Base-by-base conservation (phyloP, 306 rosid genomes). In the Notholithocarpus densiflorus region DNA sequence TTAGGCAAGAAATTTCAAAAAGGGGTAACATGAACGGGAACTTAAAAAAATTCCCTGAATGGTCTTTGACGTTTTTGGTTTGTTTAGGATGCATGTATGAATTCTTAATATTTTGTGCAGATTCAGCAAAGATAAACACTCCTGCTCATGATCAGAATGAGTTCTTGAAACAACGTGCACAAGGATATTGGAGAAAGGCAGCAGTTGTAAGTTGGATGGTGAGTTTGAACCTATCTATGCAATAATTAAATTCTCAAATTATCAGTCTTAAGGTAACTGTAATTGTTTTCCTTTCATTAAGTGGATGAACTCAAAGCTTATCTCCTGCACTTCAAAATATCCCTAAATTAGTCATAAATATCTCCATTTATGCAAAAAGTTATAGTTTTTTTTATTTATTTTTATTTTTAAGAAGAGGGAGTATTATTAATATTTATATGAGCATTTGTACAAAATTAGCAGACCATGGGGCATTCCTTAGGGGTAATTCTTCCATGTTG, bases 131-230 rank as follows among this genome's bases (percentile, higher is more conserved):
- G 19, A 4, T 1, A 20, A 48, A 9, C 40, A 48, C 37, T 18
- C 24, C 26, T 66, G 71, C 34, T 24, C 29, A 0, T 6, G 80
- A 78, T 55, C 85, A 78, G 69, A 77, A 15, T 0, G 79, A 84
- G 66, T 84, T 90, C 88, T 75, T 90, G 78, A 45, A 76, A 20
- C 31, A 43, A 56, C 85, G 82, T 21, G 79, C 80, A 51, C 27
- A n/a, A 0, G 98, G 97, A 81, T 60, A 85, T 75, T 92, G 97
- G 98, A 90, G 84, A 79, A 91, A 74, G 70, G 87, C 97, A 57
- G 86, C 98, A 62, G 78, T 91, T 56, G 77, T 92, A 53, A 78
- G 95, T 34, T 92, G 97, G 98, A 61, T 85, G 87, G 98, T 91
- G 81, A 77, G 91, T 82, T 29, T 31, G 48, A 72, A 34, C 19